Conservation (phyloP, 106 monocot species). For the Acorus calamus region DNA sequence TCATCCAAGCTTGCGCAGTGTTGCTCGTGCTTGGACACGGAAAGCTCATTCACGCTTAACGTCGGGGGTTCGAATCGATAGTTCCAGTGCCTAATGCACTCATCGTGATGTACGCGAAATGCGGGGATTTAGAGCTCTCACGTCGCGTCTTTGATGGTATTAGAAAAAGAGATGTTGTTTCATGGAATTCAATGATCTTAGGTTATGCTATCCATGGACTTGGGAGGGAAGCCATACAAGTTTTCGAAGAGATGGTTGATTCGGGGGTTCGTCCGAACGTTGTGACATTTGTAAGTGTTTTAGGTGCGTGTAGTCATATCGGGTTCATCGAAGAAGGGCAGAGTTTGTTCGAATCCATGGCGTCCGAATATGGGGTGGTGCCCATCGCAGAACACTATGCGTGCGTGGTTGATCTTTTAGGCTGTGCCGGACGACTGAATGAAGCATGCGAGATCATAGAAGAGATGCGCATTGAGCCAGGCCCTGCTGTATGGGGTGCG, state of each 20-base stretch:
- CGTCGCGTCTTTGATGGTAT: constrained; percentile 27
- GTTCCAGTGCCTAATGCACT: constrained; percentile 51
- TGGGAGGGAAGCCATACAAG: constrained; percentile 31
- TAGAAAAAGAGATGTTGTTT: constrained; percentile 41
- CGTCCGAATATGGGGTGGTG: constrained; percentile 10
- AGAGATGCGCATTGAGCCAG: constrained; percentile 51
- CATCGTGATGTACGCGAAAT: constrained; percentile 58
- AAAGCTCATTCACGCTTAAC: constrained; percentile 51
- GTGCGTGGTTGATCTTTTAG: constrained; percentile 60
- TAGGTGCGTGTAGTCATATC: constrained; percentile 61
- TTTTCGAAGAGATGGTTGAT: constrained; percentile 48
- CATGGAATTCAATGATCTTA: constrained; percentile 69
- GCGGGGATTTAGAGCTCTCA: constrained; percentile 34
- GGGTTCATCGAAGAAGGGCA: constrained; percentile 46
- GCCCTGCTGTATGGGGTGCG: constrained; percentile 59
- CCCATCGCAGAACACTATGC: constrained; percentile 55
- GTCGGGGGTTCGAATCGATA: constrained; percentile 39
- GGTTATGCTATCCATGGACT: constrained; percentile 44
- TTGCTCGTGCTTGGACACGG: constrained; percentile 52
- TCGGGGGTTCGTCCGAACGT: constrained; percentile 25
- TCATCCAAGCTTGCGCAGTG: constrained; percentile 67
- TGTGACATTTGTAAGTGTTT: constrained; percentile 40
- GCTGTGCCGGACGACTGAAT: constrained; percentile 50
- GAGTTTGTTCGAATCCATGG: constrained; percentile 44
- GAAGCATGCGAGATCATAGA: constrained; percentile 39